A percentile compares a stretch with the other conserved stretches of the same genome.
phyloP scores from a whole-genome alignment of 495 filamentous ascomycete species.

The Xylaria longipes region DNA sequence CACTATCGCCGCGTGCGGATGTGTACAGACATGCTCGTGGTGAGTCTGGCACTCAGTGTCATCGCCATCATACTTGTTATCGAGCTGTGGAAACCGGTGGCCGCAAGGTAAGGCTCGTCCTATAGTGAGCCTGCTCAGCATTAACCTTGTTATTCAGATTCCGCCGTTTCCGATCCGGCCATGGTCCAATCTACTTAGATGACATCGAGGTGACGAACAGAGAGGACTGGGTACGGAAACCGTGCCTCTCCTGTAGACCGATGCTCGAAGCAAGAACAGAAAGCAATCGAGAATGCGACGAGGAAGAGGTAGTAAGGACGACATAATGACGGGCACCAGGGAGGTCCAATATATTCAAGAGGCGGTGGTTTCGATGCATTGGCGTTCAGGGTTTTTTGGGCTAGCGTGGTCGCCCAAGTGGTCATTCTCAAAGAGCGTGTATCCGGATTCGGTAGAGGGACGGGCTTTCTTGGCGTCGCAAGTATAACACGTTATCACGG shows the following conservation, averaged over 20 bases:
- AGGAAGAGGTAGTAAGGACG: neutral
- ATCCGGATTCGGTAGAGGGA: conserved; percentile 1
- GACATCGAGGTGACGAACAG: conserved; percentile 24
- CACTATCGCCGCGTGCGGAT: conserved; percentile 40
- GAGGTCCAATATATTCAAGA: neutral
- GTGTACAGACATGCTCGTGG: conserved; percentile 48
- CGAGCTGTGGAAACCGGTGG: conserved; percentile 45
- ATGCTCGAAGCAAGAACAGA: conserved; percentile 5
- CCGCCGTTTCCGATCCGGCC: conserved; percentile 11
- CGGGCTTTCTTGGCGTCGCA: conserved; percentile 1
- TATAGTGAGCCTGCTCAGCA: neutral
- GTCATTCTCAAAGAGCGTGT: conserved; percentile 11
- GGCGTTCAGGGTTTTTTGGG: conserved; percentile 34
- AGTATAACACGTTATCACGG: neutral
- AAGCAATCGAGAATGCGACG: neutral
- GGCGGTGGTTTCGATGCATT: conserved; percentile 21
- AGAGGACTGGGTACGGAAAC: neutral
- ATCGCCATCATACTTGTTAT: conserved; percentile 43
- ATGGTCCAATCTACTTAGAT: conserved; percentile 33
- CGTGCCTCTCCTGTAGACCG: neutral
- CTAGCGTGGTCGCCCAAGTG: conserved; percentile 29
- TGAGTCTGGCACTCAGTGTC: conserved; percentile 43
- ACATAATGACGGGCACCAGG: neutral
- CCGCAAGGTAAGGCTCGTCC: conserved; percentile 37
- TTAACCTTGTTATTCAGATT: conserved; percentile 23